Evolutionary conservation across 805 yeast species (phyloP), one percentile per base, ranked within the genome.

Genomic region (Ogataea naganishii): DNA sequence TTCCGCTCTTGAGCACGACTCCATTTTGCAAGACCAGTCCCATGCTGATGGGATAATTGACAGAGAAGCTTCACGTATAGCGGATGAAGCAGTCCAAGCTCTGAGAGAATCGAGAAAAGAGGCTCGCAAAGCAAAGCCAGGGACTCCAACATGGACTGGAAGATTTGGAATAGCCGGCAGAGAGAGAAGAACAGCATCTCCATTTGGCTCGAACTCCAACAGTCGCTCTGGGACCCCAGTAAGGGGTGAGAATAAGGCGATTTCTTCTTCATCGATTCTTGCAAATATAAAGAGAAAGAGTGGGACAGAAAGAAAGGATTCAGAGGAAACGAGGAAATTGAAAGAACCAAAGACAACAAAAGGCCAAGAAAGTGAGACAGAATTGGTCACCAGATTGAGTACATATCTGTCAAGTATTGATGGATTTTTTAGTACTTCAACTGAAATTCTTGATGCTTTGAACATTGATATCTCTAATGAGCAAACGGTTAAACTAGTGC

Each of bases 61-160:
- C 35, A 56, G 62, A 17, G 88, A 81, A 43, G 88, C 88, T 0
- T 49, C 62, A 7, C 40, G 73, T 11, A 57, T 79, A 7, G 79
- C 82, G 1, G 55, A 59, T 22, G 79, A 75, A 33, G 92, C 94
- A 0, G 70, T 69, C 4, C 62, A 62, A 28, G 78, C 77, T 0
- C 51, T 82, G 33, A 62, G 70, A 31, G 69, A 70, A 35, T 83
- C 95, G 0, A 56, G 86, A 23, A 62, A 57, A 27, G 49, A 58
- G 14, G 64, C 86, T 0, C 49, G 65, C 19, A 45, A 43, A 23
- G 54, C 68, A 3, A 51, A 51, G 16, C 62, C 88, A 18, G 95
- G 95, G 4, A 76, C 80, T 0, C 97, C 96, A 0, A 89, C 98
- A 0, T 92, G 96, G 94, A 89, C 98, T 0, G 98, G 98, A 0